Conservation (phyloP, 2,329 filamentous ascomycete species). For the Cladorrhinum sp. region DNA sequence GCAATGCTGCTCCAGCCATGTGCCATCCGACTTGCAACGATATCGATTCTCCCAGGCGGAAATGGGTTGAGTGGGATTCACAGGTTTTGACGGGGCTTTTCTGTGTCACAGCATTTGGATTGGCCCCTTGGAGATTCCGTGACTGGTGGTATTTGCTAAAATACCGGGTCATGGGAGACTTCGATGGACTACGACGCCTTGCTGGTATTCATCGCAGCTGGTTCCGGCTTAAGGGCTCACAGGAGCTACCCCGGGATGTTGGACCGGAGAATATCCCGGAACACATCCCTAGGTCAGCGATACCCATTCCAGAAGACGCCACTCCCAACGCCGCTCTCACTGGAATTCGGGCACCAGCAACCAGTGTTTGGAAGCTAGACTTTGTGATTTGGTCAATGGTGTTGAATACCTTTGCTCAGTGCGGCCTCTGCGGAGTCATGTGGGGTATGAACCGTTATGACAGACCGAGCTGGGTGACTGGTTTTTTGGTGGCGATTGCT, state of each 20-base stretch:
- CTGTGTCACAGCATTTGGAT: conserved; percentile 80
- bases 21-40: conserved; percentile 67
- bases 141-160: conserved; percentile 71
- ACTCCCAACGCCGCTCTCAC: conserved; percentile 69
- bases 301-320: conserved; percentile 63
- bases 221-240: conserved; percentile 69
- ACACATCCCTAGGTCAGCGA: conserved; percentile 39
- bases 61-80: conserved; percentile 82
- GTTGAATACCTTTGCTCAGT: conserved; percentile 75
- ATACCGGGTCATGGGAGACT: conserved; percentile 55
- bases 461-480: conserved; percentile 76
- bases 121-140: conserved; percentile 80
- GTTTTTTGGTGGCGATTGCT: conserved; percentile 72
- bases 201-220: conserved; percentile 73
- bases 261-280: conserved; percentile 50
- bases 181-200: conserved; percentile 60
- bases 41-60: conserved; percentile 70
- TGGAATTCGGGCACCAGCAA: conserved; percentile 64
- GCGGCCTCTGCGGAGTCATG: conserved; percentile 73
- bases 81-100: conserved; percentile 83
- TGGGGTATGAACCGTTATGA: conserved; percentile 72
- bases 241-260: conserved; percentile 51
- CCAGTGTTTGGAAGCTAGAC: conserved; percentile 71
- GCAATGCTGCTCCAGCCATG: conserved; percentile 71
- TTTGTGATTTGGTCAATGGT: conserved; percentile 76